A percentile compares a stretch with the other conserved stretches of the same genome.
These are phyloP conservation scores for Aspergillus fumigatiaffinis DNA, from an alignment of 2,329 filamentous ascomycete species.

Conservation along the genomic window DNA sequence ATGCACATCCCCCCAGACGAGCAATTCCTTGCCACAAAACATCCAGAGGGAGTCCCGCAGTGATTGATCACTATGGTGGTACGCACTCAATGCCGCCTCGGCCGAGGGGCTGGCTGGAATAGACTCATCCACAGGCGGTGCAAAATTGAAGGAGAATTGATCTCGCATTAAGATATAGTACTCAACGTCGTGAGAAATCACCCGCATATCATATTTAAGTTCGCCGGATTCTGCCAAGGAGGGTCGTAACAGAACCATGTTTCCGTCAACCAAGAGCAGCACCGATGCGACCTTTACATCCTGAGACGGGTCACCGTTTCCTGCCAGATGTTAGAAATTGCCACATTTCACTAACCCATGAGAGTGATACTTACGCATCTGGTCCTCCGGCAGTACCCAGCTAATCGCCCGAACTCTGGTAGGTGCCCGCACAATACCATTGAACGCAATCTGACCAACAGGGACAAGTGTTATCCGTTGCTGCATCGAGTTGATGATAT, in stretches of 20 bases:
- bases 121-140: constrained; percentile 44
- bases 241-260: constrained; percentile 86
- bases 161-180: constrained; percentile 93
- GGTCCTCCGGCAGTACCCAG: constrained; percentile 90
- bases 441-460: constrained; percentile 96
- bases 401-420: constrained; percentile 88
- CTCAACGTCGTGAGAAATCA: constrained; percentile 93
- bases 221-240: constrained; percentile 76
- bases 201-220: constrained; percentile 96
- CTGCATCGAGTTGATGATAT: constrained; percentile 71
- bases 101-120: constrained; percentile 48
- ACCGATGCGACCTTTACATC: constrained; percentile 93
- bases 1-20: constrained; percentile 84
- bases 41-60: constrained; percentile 89
- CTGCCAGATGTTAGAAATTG: constrained; percentile 30
- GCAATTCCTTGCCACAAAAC: constrained; percentile 82
- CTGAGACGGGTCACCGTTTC: constrained; percentile 88
- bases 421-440: constrained; percentile 91
- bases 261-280: constrained; percentile 94
- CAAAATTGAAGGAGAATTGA: constrained; percentile 55
- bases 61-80: constrained; percentile 47
- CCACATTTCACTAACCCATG: background rate
- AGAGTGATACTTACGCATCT: constrained; percentile 57
- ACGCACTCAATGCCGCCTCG: constrained; percentile 42
- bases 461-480: constrained; percentile 76